phyloP scores from a whole-genome alignment of 257 asterid genomes.

The Ocimum tenuiflorum region DNA sequence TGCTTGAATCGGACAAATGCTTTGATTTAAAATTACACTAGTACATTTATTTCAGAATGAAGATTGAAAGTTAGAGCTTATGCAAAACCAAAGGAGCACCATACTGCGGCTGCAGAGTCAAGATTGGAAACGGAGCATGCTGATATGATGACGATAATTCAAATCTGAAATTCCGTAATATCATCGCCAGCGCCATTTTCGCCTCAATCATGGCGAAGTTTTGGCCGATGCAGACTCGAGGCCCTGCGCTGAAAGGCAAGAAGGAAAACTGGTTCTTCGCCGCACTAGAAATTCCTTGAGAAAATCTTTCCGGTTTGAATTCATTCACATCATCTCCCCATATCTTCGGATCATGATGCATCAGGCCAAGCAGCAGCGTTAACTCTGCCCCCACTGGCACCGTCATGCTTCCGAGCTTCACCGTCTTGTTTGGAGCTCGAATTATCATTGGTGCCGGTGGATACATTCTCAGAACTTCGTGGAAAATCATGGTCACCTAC shows the following conservation, averaged over 20 bases:
- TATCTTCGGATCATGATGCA: constrained; percentile 26
- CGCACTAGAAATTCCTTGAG: constrained; percentile 25
- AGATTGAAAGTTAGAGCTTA: background rate
- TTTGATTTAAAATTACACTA: too few relatives aligned
- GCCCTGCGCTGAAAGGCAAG: constrained; percentile 32
- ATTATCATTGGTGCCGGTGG: constrained; percentile 12
- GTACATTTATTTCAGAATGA: too few relatives aligned
- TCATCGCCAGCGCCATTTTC: constrained; percentile 24
- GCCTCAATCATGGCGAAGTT: constrained; percentile 26
- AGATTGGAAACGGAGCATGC: constrained; percentile 23
- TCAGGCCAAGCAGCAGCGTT: constrained; percentile 13
- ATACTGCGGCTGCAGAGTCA: constrained; percentile 30
- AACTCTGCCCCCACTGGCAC: constrained; percentile 24
- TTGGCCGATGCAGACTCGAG: constrained; percentile 32
- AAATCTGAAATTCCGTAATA: constrained; percentile 19
- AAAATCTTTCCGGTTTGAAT: constrained; percentile 35
- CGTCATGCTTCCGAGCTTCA: constrained; percentile 5
- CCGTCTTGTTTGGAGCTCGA: constrained; percentile 12
- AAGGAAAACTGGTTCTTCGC: constrained; percentile 16
- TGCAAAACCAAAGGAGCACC: constrained; percentile 26
- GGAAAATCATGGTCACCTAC: constrained; percentile 26
- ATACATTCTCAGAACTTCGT: constrained; percentile 29
- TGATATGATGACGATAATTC: constrained; percentile 26
- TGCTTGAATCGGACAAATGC: too few relatives aligned
- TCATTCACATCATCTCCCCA: constrained; percentile 35